phyloP scores from a whole-genome alignment of 2,329 filamentous ascomycete species.

The Aspergillus arachidicola region DNA sequence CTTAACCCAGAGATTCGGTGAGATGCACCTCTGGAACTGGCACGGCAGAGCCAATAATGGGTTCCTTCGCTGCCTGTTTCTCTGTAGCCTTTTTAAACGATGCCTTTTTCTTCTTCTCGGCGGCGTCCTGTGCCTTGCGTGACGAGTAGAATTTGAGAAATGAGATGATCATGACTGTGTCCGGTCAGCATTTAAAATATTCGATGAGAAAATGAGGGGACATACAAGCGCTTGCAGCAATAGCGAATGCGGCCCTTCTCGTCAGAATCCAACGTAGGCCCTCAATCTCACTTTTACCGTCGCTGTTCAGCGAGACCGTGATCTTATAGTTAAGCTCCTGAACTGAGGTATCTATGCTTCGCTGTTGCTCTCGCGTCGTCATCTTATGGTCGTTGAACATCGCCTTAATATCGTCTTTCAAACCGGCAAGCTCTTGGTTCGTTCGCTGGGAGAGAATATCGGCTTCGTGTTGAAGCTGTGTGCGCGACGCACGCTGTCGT shows the following conservation, averaged over 20 bases:
- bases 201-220: slow-evolving; percentile 5
- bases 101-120: slow-evolving; percentile 39
- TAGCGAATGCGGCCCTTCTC: slow-evolving; percentile 63
- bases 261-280: slow-evolving; percentile 83
- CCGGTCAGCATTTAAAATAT: slow-evolving; percentile 16
- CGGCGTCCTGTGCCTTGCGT: slow-evolving; percentile 38
- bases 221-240: slow-evolving; percentile 55
- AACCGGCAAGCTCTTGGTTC: slow-evolving; percentile 75
- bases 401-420: slow-evolving; percentile 91
- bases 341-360: slow-evolving; percentile 80
- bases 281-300: slow-evolving; percentile 90
- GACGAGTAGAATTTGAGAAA: slow-evolving; percentile 50
- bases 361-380: slow-evolving; percentile 84
- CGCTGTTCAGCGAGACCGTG: slow-evolving; percentile 83
- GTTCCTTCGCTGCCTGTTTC: slow-evolving; percentile 20
- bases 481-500: slow-evolving; percentile 78
- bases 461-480: slow-evolving; percentile 88
- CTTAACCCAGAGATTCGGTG: slow-evolving; percentile 35
- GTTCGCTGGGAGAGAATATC: slow-evolving; percentile 86
- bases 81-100: slow-evolving; percentile 35
- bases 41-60: slow-evolving; percentile 15
- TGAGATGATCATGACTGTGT: slow-evolving; percentile 50
- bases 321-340: slow-evolving; percentile 98
- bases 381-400: slow-evolving; percentile 97
- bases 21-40: slow-evolving; percentile 26